Evolutionary conservation across 441 rosid genomes (phyloP).

Genomic region (Raphanus hybrid): DNA sequence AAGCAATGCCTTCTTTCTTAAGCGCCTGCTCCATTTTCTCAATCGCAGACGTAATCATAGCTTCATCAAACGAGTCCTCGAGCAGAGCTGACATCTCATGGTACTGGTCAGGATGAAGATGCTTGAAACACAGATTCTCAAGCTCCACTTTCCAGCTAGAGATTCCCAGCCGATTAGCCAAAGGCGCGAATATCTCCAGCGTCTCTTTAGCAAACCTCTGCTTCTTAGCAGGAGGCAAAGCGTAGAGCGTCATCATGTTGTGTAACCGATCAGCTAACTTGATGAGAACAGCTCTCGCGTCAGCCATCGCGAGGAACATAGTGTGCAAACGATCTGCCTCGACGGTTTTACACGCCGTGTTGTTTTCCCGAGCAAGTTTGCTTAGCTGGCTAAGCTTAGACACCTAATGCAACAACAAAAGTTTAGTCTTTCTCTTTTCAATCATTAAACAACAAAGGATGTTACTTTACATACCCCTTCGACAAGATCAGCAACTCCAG

Average conservation of each 20-base stretch:
- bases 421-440: neutral
- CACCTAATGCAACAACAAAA: conserved; percentile 49
- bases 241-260: conserved; percentile 84
- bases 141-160: conserved; percentile 84
- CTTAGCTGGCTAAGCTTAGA: conserved; percentile 92
- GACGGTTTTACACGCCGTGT: conserved; percentile 74
- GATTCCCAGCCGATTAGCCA: conserved; percentile 86
- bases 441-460: neutral
- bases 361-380: conserved; percentile 89
- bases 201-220: conserved; percentile 94
- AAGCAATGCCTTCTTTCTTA: conserved; percentile 56
- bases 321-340: conserved; percentile 94
- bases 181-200: conserved; percentile 82
- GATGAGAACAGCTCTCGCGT: conserved; percentile 90
- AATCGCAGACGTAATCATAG: conserved; percentile 62
- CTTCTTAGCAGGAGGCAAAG: conserved; percentile 69
- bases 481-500: conserved; percentile 85
- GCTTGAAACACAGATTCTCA: conserved; percentile 84
- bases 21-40: conserved; percentile 72
- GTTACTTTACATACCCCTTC: conserved; percentile 70
- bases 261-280: conserved; percentile 93
- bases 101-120: conserved; percentile 79
- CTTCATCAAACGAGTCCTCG: conserved; percentile 68
- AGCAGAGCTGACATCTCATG: conserved; percentile 66
- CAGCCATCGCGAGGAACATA: conserved; percentile 93